Evolutionary conservation across 2,329 filamentous ascomycete genomes (phyloP), one percentile per base, ranked within the genome.

Genomic region (Trichoderma sp.): DNA sequence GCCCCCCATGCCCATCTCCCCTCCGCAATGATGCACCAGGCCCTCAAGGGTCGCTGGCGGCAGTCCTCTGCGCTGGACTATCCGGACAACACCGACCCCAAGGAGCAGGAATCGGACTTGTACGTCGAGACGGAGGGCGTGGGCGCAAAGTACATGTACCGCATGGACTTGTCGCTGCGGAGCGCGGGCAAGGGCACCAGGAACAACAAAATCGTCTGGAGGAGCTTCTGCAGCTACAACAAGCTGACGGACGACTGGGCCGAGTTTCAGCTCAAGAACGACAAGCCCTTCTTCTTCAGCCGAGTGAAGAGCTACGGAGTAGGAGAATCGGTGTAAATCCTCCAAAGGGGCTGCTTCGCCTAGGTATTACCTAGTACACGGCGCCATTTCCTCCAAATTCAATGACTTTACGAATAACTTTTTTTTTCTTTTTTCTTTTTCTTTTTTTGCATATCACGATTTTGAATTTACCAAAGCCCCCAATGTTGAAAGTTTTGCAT

Each of bases 161-260:
- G 90, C 54, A 90, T 98, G 87, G 89, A 94, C 68, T 79, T 99
- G 34, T 83, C 86, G 6, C 77, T 98, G 34, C 87, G 87, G 1
- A 89, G 84, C 70, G 87, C 89, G 0, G 85, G 87, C 13, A 86
- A 84, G 70, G 85, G 84, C 0, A 82, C 89, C 0, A 88, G 89
- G 76, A 97, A 96, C 74, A 97, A 94, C 70, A 97, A 96, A 79
- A 80, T 99, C 60, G 81, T 83, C 0, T 99, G 95, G 94, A 90
- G 91, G 73, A 90, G 91, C 1, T 97, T 94, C 76, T 97, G 92
- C 87, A 94, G 90, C 80, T 94, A 96, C 76, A 97, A 98, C 76
- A 86, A 87, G 72, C 78, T 97, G 74, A 97, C 93, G 8, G 93
- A 97, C 76, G 94, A 97, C 78, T 95, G 92, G 91, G 92, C 85